Percentiles rank a stretch among this genome's conserved stretches.
Conservation (phyloP, 441 rosid species). For the Gossypium schwendimanii region DNA sequence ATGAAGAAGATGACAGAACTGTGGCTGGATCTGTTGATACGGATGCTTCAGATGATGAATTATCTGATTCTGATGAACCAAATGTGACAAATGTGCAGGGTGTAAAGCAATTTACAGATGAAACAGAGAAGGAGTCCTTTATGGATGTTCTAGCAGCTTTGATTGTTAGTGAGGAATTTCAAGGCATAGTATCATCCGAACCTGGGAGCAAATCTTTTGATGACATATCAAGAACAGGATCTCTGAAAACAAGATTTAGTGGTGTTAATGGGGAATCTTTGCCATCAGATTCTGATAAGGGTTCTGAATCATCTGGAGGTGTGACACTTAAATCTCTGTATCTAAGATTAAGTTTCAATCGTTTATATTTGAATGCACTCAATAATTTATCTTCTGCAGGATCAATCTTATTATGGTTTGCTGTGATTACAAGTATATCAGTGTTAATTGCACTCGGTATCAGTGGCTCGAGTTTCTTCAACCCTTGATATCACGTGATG, state of each 20-base stretch:
- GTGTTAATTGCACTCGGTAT: conserved; percentile 64
- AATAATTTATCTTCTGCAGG: conserved; percentile 42
- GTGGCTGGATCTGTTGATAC: conserved; percentile 35
- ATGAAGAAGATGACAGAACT: conserved; percentile 79
- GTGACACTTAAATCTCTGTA: conserved; percentile 11
- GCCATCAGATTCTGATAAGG: conserved; percentile 26
- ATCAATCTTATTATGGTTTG: conserved; percentile 58
- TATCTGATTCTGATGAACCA: conserved; percentile 61
- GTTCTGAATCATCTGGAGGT: conserved; percentile 33
- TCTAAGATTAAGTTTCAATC: conserved; percentile 8
- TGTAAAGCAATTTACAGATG: conserved; percentile 31
- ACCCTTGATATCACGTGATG: conserved; percentile 51
- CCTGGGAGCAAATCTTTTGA: conserved; percentile 50
- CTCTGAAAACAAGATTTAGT: conserved; percentile 27
- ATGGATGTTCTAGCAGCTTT: conserved; percentile 92
- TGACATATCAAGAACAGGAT: conserved; percentile 30
- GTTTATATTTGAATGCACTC: conserved; percentile 10
- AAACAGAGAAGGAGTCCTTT: conserved; percentile 66
- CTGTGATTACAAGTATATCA: conserved; percentile 57
- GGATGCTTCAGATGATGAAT: conserved; percentile 70
- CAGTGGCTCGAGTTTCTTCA: conserved; percentile 71
- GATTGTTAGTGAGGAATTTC: conserved; percentile 94
- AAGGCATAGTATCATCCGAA: conserved; percentile 89
- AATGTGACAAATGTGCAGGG: conserved; percentile 26
- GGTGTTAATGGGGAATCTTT: conserved; percentile 27